Conservation (phyloP, 345 rosid genomes). For the Eucalyptus erythrocorys region DNA sequence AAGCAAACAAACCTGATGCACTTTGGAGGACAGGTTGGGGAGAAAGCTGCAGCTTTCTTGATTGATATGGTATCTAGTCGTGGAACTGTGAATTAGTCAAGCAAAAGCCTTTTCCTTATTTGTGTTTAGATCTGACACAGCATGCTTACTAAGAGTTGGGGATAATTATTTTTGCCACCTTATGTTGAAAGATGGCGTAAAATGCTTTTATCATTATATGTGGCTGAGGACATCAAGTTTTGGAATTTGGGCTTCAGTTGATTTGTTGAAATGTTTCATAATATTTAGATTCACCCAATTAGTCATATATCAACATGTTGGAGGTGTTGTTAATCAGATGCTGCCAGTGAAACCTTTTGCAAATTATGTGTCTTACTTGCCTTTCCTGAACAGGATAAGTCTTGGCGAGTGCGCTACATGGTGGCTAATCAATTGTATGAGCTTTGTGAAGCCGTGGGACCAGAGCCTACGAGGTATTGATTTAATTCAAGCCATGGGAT, state of each 20-base stretch:
- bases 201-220: background rate
- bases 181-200: background rate
- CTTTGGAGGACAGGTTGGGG: background rate
- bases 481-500: background rate
- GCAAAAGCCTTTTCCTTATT: background rate
- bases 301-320: background rate
- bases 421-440: slow-evolving; percentile 96
- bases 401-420: slow-evolving; percentile 98
- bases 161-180: background rate
- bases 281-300: background rate
- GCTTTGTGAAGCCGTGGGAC: slow-evolving; percentile 96
- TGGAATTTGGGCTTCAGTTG: background rate
- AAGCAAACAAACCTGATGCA: background rate
- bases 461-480: slow-evolving; percentile 79
- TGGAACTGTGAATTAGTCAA: background rate
- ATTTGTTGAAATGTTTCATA: background rate
- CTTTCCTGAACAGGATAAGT: slow-evolving; percentile 57
- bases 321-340: background rate
- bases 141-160: background rate
- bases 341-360: background rate
- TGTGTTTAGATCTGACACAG: background rate
- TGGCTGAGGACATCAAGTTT: background rate
- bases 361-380: background rate
- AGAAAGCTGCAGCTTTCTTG: background rate
- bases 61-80: background rate